Evolutionary conservation across 805 yeast genomes (phyloP).

Genomic region (Saturnispora sekii): DNA sequence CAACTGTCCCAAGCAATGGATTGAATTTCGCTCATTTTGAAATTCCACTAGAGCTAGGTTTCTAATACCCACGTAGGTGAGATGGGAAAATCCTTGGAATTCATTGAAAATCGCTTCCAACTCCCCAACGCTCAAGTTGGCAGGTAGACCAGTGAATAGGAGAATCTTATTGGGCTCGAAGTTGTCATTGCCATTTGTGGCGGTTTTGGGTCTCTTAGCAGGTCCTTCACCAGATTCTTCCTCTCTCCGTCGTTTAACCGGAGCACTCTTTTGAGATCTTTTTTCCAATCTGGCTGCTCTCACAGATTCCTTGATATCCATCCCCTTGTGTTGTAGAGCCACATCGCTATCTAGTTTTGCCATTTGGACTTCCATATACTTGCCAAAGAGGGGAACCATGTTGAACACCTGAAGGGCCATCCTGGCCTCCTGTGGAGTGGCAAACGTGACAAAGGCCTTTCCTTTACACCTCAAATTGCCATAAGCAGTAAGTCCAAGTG

Average conservation of each 20-base stretch:
- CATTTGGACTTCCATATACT: conserved; percentile 36
- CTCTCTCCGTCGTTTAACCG: conserved; percentile 10
- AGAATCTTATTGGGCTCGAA: conserved; percentile 58
- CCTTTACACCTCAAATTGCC: conserved; percentile 62
- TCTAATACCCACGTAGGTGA: conserved; percentile 56
- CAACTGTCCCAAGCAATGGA: conserved; percentile 17
- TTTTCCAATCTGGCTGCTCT: conserved; percentile 15
- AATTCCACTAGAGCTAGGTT: conserved; percentile 79
- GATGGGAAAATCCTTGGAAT: conserved; percentile 53
- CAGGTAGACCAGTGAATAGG: conserved; percentile 57
- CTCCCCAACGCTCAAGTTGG: conserved; percentile 29
- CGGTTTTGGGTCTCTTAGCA: neutral
- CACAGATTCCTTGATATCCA: conserved; percentile 16
- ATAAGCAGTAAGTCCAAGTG: conserved; percentile 42
- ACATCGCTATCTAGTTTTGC: conserved; percentile 39
- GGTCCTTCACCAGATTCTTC: conserved; percentile 13
- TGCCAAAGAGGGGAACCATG: conserved; percentile 34
- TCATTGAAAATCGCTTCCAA: conserved; percentile 38
- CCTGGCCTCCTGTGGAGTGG: conserved; percentile 31
- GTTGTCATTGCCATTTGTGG: neutral
- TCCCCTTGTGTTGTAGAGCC: conserved; percentile 12
- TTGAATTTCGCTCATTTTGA: conserved; percentile 42
- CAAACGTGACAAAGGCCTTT: conserved; percentile 69
- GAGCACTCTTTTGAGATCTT: conserved; percentile 12
- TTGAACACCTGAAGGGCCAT: conserved; percentile 36